Conservation (phyloP, 306 rosid genomes). For the Mimosa bimucronata region DNA sequence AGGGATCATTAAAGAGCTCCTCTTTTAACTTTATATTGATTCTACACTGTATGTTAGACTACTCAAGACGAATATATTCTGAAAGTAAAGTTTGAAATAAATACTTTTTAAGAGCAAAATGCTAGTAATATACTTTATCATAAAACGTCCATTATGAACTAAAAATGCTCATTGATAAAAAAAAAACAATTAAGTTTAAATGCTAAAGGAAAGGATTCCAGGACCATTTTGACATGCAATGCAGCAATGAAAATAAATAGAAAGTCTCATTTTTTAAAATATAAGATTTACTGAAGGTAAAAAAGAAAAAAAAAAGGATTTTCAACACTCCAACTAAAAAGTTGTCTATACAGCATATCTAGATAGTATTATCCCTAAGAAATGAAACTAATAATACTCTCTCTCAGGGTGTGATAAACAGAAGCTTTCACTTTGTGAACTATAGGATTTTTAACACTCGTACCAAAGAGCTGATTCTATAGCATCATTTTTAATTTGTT, state of each 20-base stretch:
- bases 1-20: not conserved
- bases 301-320: no score
- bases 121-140: constrained; percentile 7
- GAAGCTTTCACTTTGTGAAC: not conserved
- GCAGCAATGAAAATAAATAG: not conserved
- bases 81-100: not conserved
- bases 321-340: constrained; percentile 15
- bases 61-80: not conserved
- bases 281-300: not conserved
- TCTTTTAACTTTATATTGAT: not conserved
- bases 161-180: not conserved
- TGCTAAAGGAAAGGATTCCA: constrained; percentile 26
- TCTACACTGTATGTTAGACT: not conserved
- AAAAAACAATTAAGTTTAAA: constrained; percentile 19
- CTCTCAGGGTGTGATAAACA: not conserved
- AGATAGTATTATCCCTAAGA: not conserved
- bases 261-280: constrained; percentile 1
- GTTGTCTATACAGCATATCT: constrained; percentile 9
- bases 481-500: not conserved
- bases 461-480: not conserved
- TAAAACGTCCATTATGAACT: constrained; percentile 23
- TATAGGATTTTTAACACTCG: not conserved
- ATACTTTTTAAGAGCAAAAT: constrained; percentile 23
- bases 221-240: constrained; percentile 7
- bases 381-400: not conserved